phyloP scores from a whole-genome alignment of 352 stramenopile genomes.

The Halophytophthora batemanensis region DNA sequence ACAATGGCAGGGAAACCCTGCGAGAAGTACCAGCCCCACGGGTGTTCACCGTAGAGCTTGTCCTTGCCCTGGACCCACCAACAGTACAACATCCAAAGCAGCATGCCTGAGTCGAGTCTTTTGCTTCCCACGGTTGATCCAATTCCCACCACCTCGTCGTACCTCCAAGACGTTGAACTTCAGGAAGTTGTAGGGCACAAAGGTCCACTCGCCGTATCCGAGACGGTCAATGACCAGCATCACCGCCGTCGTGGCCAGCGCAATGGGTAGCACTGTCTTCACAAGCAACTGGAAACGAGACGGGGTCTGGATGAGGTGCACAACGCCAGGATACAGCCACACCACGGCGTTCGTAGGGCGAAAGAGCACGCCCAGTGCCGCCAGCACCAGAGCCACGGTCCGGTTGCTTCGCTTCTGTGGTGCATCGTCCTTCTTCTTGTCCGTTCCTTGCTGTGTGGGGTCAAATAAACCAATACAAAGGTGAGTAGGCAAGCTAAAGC shows the following conservation, averaged over 20 bases:
- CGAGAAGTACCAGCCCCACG: conserved; percentile 83
- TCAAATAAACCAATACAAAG: conserved; percentile 1
- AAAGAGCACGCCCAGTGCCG: conserved; percentile 76
- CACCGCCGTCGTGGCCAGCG: conserved; percentile 30
- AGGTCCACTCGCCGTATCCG: conserved; percentile 81
- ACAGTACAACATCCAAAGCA: background rate
- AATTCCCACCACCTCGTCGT: background rate
- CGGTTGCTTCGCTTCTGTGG: conserved; percentile 30
- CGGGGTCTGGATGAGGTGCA: conserved; percentile 47
- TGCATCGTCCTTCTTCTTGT: conserved; percentile 37
- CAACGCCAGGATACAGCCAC: conserved; percentile 67
- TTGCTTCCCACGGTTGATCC: background rate
- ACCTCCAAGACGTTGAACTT: conserved; percentile 87
- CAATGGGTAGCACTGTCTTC: conserved; percentile 56
- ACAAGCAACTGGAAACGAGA: conserved; percentile 42
- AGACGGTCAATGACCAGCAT: conserved; percentile 79
- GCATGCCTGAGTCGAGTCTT: background rate
- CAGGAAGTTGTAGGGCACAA: conserved; percentile 85
- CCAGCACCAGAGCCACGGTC: conserved; percentile 43
- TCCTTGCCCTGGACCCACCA: conserved; percentile 57
- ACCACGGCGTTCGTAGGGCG: conserved; percentile 76
- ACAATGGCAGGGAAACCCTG: conserved; percentile 76
- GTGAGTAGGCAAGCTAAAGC: conserved; percentile 1
- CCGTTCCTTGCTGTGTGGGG: conserved; percentile 11
- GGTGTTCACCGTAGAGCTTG: conserved; percentile 75